phyloP scores from a whole-genome alignment of 345 rosid genomes.

The Eucalyptus coolabah region DNA sequence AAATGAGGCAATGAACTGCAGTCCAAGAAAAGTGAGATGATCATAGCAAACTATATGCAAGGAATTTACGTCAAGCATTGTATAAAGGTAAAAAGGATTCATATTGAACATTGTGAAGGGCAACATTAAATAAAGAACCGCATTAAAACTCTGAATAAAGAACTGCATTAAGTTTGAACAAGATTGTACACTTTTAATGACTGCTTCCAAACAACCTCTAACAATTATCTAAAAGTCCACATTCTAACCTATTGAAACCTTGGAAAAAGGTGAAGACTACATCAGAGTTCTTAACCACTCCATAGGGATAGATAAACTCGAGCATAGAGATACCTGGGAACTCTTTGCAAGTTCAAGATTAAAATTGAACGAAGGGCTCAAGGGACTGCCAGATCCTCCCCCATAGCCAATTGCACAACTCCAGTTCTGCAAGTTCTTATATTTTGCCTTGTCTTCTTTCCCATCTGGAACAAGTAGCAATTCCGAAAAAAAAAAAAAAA shows the following conservation, averaged over 20 bases:
- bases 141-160: background rate
- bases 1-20: conserved; percentile 86
- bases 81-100: background rate
- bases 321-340: conserved; percentile 44
- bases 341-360: conserved; percentile 68
- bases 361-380: conserved; percentile 85
- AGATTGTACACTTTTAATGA: background rate
- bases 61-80: background rate
- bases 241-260: background rate
- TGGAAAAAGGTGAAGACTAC: background rate
- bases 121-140: background rate
- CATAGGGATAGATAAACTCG: background rate
- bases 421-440: conserved; percentile 59
- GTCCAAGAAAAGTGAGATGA: background rate
- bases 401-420: conserved; percentile 87
- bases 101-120: background rate
- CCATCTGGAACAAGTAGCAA: conserved; percentile 32
- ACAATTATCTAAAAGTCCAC: background rate
- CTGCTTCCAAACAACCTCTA: background rate
- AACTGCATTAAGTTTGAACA: background rate
- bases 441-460: conserved; percentile 29
- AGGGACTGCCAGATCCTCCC: conserved; percentile 72
- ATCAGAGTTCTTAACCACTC: background rate
- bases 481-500: background rate
- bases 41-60: background rate